Evolutionary conservation across 139 green algal species (phyloP).

Genomic region (Chlamydomonas eustigma): DNA sequence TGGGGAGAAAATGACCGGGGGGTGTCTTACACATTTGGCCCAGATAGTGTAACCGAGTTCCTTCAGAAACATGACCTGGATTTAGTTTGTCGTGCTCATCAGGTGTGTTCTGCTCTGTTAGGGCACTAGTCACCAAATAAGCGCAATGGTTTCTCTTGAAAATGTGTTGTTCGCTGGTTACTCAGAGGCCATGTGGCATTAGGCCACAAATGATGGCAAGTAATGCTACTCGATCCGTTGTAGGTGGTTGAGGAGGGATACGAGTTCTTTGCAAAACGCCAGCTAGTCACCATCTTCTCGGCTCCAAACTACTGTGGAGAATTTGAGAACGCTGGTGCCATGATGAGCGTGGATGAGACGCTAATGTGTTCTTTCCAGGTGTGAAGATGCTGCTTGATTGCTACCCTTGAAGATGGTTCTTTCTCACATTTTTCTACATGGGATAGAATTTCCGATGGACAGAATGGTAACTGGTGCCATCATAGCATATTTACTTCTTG

Average conservation of each 20-base stretch:
- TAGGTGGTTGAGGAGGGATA: constrained; percentile 98
- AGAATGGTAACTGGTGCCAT: neutral
- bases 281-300: constrained; percentile 98
- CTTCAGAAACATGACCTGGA: constrained; percentile 96
- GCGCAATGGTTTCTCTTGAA: too few species aligned
- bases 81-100: constrained; percentile 93
- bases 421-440: neutral
- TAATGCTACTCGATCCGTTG: too few species aligned
- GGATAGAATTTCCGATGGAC: neutral
- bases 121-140: too few species aligned
- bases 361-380: constrained; percentile 99
- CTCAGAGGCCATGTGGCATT: too few species aligned
- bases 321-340: constrained; percentile 99
- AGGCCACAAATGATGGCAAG: too few species aligned
- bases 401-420: neutral
- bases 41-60: constrained; percentile 93
- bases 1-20: constrained; percentile 99
- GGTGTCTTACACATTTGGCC: constrained; percentile 98
- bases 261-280: constrained; percentile 98
- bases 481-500: neutral
- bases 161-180: too few species aligned
- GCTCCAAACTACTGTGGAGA: constrained; percentile 99
- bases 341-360: constrained; percentile 99
- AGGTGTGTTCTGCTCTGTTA: constrained; percentile 54
- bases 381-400: neutral